phyloP scores from a whole-genome alignment of 306 rosid genomes.

The Rubus idaeus region DNA sequence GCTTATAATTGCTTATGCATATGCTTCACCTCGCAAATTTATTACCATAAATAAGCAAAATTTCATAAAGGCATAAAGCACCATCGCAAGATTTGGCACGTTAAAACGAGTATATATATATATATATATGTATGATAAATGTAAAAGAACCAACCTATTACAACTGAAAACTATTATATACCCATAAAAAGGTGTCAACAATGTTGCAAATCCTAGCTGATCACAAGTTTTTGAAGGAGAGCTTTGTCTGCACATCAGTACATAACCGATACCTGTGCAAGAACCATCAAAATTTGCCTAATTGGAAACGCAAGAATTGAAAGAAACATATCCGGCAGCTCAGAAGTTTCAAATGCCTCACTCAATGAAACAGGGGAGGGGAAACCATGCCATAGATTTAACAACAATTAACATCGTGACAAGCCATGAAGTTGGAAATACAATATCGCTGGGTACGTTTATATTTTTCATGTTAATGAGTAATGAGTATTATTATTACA shows the following conservation, averaged over 20 bases:
- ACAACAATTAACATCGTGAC: background rate
- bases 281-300: slow-evolving; percentile 35
- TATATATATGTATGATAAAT: too few relatives aligned
- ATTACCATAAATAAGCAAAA: too few relatives aligned
- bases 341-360: background rate
- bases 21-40: too few relatives aligned
- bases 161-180: background rate
- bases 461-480: background rate
- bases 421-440: background rate
- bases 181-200: background rate
- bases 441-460: background rate
- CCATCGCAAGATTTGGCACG: too few relatives aligned
- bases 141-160: too few relatives aligned
- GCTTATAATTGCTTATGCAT: too few relatives aligned
- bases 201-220: slow-evolving; percentile 19
- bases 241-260: slow-evolving; percentile 44
- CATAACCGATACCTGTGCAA: slow-evolving; percentile 50
- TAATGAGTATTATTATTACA: background rate
- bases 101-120: too few relatives aligned
- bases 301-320: slow-evolving; percentile 25
- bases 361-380: background rate
- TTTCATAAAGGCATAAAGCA: too few relatives aligned
- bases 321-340: background rate
- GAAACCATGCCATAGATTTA: background rate
- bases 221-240: slow-evolving; percentile 31